phyloP scores from a whole-genome alignment of 768 basidiomycete species.

The Filobasidium floriforme region DNA sequence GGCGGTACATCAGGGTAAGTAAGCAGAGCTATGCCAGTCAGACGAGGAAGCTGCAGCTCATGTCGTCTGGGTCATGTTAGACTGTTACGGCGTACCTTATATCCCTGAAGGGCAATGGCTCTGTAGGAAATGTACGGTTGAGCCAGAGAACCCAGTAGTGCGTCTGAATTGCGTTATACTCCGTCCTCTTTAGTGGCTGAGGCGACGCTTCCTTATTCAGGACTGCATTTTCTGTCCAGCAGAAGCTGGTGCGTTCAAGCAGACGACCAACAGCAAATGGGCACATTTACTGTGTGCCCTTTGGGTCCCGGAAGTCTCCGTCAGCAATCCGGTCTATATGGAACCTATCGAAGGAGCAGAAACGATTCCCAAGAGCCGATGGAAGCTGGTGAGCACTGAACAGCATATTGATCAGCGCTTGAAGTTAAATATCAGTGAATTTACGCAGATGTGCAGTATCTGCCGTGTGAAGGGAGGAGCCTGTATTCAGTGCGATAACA shows the following conservation, averaged over 20 bases:
- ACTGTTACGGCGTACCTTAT: constrained; percentile 98
- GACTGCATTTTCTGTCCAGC: constrained; percentile 86
- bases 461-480: constrained; percentile 64
- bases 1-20: constrained; percentile 93
- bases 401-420: neutral
- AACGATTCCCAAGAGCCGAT: constrained; percentile 75
- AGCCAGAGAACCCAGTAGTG: constrained; percentile 91
- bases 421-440: neutral
- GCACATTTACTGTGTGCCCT: constrained; percentile 93
- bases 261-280: constrained; percentile 70
- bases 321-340: constrained; percentile 94
- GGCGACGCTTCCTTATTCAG: neutral
- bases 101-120: constrained; percentile 99
- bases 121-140: constrained; percentile 95
- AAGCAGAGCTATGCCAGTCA: too few relatives aligned
- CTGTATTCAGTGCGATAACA: constrained; percentile 90
- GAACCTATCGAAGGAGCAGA: constrained; percentile 90
- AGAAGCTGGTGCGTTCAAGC: constrained; percentile 97
- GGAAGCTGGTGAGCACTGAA: constrained; percentile 70
- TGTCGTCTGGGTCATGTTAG: constrained; percentile 47
- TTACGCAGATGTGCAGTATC: constrained; percentile 56
- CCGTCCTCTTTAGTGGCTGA: neutral
- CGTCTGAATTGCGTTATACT: constrained; percentile 33
- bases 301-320: constrained; percentile 90
- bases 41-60: constrained; percentile 1